A percentile compares a stretch with the other conserved stretches of the same genome.
These are phyloP conservation scores for Chara braunii DNA, from an alignment of 139 green algal species.

Conservation along the genomic window DNA sequence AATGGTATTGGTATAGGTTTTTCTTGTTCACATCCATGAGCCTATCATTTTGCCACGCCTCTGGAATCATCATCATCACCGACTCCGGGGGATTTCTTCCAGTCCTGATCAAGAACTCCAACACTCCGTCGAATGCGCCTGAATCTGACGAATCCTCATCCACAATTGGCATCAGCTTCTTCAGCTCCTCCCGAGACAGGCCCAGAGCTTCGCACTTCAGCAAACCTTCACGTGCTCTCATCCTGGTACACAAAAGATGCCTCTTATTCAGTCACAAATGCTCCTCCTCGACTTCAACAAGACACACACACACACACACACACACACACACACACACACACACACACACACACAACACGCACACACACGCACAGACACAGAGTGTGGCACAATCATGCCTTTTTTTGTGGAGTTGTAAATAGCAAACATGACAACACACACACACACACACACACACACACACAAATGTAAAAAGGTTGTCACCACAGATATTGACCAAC, in stretches of 20 bases:
- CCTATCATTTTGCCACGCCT: conserved; percentile 63
- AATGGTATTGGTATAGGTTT: conserved; percentile 85
- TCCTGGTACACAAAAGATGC: conserved; percentile 63
- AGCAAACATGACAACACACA: too few relatives aligned
- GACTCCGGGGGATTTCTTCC: conserved; percentile 75
- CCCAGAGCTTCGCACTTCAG: conserved; percentile 61
- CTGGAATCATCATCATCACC: conserved; percentile 97
- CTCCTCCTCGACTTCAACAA: too few relatives aligned
- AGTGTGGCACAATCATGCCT: too few relatives aligned
- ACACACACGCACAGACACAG: too few relatives aligned
- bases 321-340: too few relatives aligned
- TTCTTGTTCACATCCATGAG: conserved; percentile 56
- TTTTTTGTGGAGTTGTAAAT: too few relatives aligned
- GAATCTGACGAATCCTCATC: conserved; percentile 71
- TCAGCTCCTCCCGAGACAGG: conserved; percentile 57
- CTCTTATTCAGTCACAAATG: too few relatives aligned
- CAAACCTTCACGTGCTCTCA: conserved; percentile 79
- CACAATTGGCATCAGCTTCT: conserved; percentile 76
- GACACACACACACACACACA: too few relatives aligned
- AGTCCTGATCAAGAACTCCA: conserved; percentile 76
- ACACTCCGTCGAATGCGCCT: conserved; percentile 76
- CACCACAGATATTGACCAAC: too few relatives aligned
- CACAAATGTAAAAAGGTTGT: too few relatives aligned
- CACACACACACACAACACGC: too few relatives aligned
- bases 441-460: too few relatives aligned